Evolutionary conservation across 257 asterid genomes (phyloP).

Genomic region (Nicotiana noctiflora): DNA sequence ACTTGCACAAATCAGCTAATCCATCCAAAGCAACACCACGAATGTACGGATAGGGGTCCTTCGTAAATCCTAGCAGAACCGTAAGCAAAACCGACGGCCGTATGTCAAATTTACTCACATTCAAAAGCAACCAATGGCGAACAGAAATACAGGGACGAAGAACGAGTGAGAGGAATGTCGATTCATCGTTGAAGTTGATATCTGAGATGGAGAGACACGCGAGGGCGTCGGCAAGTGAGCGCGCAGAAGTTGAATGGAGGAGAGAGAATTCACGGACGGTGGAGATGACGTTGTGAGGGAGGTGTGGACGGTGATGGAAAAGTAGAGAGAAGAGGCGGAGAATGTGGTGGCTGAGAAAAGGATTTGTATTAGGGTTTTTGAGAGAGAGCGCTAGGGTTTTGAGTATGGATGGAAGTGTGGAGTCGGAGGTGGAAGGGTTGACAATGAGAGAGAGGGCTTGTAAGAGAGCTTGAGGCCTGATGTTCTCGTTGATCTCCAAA

Average conservation of each 20-base stretch:
- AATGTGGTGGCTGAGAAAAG: constrained; percentile 17
- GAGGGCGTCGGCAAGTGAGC: constrained; percentile 40
- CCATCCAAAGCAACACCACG: constrained; percentile 73
- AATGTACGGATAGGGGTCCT: constrained; percentile 73
- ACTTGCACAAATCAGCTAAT: constrained; percentile 32
- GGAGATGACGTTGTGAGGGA: constrained; percentile 29
- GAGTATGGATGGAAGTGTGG: constrained; percentile 37
- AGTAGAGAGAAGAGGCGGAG: constrained; percentile 50
- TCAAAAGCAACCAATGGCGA: constrained; percentile 62
- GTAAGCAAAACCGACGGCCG: constrained; percentile 68
- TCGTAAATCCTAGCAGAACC: constrained; percentile 65
- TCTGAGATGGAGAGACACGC: constrained; percentile 28
- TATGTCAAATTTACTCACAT: constrained; percentile 43
- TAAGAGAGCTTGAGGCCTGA: constrained; percentile 11
- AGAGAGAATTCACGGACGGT: constrained; percentile 29
- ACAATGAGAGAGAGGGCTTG: constrained; percentile 48
- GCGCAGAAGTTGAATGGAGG: constrained; percentile 32
- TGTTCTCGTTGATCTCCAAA: not conserved
- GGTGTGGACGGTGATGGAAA: constrained; percentile 37
- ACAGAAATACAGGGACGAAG: constrained; percentile 36
- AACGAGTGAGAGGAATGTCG: constrained; percentile 14
- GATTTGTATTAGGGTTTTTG: constrained; percentile 12
- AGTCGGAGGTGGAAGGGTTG: constrained; percentile 53
- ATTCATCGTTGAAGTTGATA: constrained; percentile 14
- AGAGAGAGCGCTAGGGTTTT: constrained; percentile 37